Conservation (phyloP, 768 basidiomycete species). For the Russula emetica region DNA sequence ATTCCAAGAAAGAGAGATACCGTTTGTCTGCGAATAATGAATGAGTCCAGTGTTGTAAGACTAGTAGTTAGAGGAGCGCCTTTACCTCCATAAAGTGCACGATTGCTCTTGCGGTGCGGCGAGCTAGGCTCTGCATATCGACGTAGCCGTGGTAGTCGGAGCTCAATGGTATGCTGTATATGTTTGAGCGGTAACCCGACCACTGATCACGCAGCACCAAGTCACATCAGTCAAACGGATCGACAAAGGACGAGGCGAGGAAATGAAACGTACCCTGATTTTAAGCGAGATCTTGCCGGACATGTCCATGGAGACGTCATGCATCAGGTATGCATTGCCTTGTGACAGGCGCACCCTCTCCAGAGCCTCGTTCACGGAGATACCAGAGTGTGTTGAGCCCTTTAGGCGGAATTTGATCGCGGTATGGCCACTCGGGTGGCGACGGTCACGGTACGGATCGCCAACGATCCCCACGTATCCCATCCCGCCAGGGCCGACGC, state of each 20-base stretch:
- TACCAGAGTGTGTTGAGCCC: slow-evolving; percentile 18
- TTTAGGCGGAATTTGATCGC: slow-evolving; percentile 24
- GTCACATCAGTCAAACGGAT: neutral
- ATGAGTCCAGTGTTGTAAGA: neutral
- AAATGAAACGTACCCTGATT: slow-evolving; percentile 21
- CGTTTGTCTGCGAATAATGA: slow-evolving; percentile 12
- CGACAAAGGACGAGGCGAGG: neutral
- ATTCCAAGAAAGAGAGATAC: slow-evolving; percentile 25
- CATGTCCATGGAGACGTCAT: slow-evolving; percentile 20
- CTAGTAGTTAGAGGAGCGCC: neutral
- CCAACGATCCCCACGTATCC: neutral
- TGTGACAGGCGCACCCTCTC: slow-evolving; percentile 18
- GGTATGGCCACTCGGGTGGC: neutral
- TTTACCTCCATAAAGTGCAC: slow-evolving; percentile 27
- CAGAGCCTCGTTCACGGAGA: slow-evolving; percentile 21
- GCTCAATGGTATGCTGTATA: slow-evolving; percentile 25
- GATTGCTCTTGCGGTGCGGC: slow-evolving; percentile 25
- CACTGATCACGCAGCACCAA: slow-evolving; percentile 12
- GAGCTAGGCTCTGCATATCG: slow-evolving; percentile 24
- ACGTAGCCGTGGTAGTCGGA: slow-evolving; percentile 14
- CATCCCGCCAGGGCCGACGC: slow-evolving; percentile 16
- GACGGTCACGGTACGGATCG: slow-evolving; percentile 2
- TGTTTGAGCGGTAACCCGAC: slow-evolving; percentile 25
- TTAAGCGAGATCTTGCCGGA: slow-evolving; percentile 21
- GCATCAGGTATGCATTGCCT: slow-evolving; percentile 13